Conservation (phyloP, 805 yeast species). For the Suhomyces xylopsoci region DNA sequence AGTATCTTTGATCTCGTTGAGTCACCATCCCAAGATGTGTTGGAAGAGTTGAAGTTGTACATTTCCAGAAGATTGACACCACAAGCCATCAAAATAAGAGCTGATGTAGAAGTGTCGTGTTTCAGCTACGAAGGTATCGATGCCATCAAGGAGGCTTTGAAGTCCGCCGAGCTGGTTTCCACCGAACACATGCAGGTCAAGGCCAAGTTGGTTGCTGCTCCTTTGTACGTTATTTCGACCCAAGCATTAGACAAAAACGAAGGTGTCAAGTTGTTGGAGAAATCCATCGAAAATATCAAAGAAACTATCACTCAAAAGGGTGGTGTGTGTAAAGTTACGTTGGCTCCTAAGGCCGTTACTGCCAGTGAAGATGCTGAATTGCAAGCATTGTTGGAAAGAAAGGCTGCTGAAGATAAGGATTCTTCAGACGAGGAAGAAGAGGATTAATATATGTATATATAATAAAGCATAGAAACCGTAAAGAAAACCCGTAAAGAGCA, state of each 20-base stretch:
- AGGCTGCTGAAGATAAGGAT: slow-evolving; percentile 83
- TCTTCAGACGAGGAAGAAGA: slow-evolving; percentile 77
- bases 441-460: slow-evolving; percentile 13
- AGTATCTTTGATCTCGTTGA: slow-evolving; percentile 77
- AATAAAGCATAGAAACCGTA: background rate
- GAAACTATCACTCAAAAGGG: slow-evolving; percentile 68
- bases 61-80: slow-evolving; percentile 94
- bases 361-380: slow-evolving; percentile 98
- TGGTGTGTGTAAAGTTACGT: slow-evolving; percentile 87
- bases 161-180: slow-evolving; percentile 79
- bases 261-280: slow-evolving; percentile 76
- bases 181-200: slow-evolving; percentile 86
- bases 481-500: too few relatives aligned
- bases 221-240: slow-evolving; percentile 88
- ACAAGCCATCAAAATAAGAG: slow-evolving; percentile 95
- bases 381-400: slow-evolving; percentile 90
- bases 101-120: slow-evolving; percentile 98
- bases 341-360: slow-evolving; percentile 99
- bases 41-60: slow-evolving; percentile 81
- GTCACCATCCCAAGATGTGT: slow-evolving; percentile 69
- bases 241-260: slow-evolving; percentile 88
- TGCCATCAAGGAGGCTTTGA: slow-evolving; percentile 87
- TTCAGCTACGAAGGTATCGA: slow-evolving; percentile 97
- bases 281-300: slow-evolving; percentile 75
- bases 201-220: slow-evolving; percentile 96